Conservation (phyloP, 805 yeast genomes). For the Candida dendrica region DNA sequence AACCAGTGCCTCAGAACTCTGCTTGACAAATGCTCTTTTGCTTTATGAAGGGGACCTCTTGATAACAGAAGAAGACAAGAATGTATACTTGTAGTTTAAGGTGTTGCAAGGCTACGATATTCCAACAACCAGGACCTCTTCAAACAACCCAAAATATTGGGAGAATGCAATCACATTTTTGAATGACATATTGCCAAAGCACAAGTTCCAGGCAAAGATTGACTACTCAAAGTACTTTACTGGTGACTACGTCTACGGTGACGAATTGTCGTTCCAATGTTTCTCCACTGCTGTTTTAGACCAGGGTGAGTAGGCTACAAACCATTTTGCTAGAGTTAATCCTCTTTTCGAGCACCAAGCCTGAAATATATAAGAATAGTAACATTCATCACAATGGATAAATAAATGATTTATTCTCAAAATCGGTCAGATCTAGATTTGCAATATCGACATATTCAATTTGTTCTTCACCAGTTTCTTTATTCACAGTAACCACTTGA, state of each 20-base stretch:
- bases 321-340: not conserved
- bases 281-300: not conserved
- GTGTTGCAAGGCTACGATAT: not conserved
- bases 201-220: not conserved
- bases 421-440: constrained; percentile 37
- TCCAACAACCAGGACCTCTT: not conserved
- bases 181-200: not conserved
- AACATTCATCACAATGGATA: constrained; percentile 29
- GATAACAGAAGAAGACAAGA: not conserved
- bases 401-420: constrained; percentile 36
- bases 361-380: not conserved
- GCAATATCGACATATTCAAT: constrained; percentile 29
- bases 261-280: not conserved
- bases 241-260: constrained; percentile 2
- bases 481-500: constrained; percentile 18
- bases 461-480: constrained; percentile 17
- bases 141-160: constrained; percentile 1
- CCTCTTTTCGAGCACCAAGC: not conserved
- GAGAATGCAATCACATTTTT: constrained; percentile 1
- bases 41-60: not conserved
- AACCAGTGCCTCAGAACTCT: not conserved
- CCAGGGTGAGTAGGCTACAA: not conserved
- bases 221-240: not conserved
- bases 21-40: not conserved
- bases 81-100: not conserved